These are phyloP conservation scores for Suillus subaureus DNA, from an alignment of 768 basidiomycete species.

Conservation along the genomic window DNA sequence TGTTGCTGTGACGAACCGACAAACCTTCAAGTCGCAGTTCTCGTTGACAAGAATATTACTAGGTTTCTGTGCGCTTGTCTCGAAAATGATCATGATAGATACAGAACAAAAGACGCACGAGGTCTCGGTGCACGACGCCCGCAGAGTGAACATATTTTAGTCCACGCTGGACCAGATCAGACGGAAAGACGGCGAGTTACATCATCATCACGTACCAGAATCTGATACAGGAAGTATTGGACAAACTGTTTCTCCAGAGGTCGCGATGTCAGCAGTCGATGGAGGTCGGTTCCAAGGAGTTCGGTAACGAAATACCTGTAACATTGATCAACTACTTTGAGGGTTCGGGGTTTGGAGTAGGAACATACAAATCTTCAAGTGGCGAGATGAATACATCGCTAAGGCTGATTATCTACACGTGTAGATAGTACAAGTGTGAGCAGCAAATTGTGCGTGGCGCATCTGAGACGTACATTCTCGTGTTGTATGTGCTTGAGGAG, in stretches of 20 bases:
- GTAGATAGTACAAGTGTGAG: not conserved
- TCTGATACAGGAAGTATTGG: constrained; percentile 99
- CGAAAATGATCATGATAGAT: not conserved
- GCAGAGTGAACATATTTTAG: constrained; percentile 99
- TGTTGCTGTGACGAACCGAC: constrained; percentile 14
- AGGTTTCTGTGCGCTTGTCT: constrained; percentile 69
- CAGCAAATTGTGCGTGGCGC: not conserved
- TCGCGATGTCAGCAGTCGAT: constrained; percentile 93
- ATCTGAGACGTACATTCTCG: constrained; percentile 74
- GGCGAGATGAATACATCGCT: constrained; percentile 99
- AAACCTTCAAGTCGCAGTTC: constrained; percentile 96
- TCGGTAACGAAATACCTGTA: constrained; percentile 98
- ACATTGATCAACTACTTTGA: constrained; percentile 6
- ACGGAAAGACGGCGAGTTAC: constrained; percentile 4
- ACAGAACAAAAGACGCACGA: constrained; percentile 50
- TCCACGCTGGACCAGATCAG: constrained; percentile 65
- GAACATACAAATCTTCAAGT: constrained; percentile 90
- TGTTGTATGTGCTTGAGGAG: constrained; percentile 98
- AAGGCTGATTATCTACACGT: constrained; percentile 88
- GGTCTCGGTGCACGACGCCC: constrained; percentile 96
- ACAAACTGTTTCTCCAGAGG: constrained; percentile 99
- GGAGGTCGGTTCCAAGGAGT: constrained; percentile 95
- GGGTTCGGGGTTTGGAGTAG: constrained; percentile 6
- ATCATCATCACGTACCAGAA: constrained; percentile 62
- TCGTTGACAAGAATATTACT: constrained; percentile 99